Base-by-base conservation (phyloP, 2,329 filamentous ascomycete genomes). In the Fusarium incarnatum region DNA sequence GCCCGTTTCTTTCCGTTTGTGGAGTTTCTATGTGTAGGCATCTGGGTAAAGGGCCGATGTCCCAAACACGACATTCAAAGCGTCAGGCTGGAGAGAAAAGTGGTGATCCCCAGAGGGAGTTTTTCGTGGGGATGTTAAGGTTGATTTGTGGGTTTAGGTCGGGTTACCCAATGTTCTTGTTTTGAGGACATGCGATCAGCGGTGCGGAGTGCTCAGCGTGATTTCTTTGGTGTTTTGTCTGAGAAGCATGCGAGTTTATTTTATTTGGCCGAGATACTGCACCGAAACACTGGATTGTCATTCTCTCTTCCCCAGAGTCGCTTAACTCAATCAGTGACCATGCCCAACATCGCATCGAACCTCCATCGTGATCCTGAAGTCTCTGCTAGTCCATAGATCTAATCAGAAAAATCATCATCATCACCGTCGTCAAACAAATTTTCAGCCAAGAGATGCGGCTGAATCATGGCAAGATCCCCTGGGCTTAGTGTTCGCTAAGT, bases 361-460 rank as follows among this genome's bases (percentile, higher is more conserved):
- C 18, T n/a, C 6, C 16, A 37, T 37, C 16, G 9, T 37, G 9
- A n/a, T 37, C 18, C 16, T 34, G 5, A 34, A 34, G 8, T 34
- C 9, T 37, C 34, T 37, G 6, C 34, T 12, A 37, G 18, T n/a
- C 10, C 10, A 11, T 12, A 11, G 16, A n/a, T n/a, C 9, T 11
- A n/a, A 37, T 3, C 18, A 11, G 34, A 2, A 37, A 37, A 37
- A 37, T 6, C 34, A 37, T 37, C 34, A 37, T 37, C 9, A 10
- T 16, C 13, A 40, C 20, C 30, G 23, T 48, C 28, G 18, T 48
- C 12, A 10, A 8, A 25, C 3, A 32, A 11, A 49, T 48, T 61
- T 44, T 22, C 44, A 61, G 63, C 62, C 63, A 66, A 67, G 63
- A 67, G 44, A 66, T 66, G 63, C 61, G 63, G 63, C 63, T 66